Percentiles rank a stretch among this genome's conserved stretches.
Evolutionary conservation across 306 rosid species (phyloP).

Genomic region (Medicago lupulina): DNA sequence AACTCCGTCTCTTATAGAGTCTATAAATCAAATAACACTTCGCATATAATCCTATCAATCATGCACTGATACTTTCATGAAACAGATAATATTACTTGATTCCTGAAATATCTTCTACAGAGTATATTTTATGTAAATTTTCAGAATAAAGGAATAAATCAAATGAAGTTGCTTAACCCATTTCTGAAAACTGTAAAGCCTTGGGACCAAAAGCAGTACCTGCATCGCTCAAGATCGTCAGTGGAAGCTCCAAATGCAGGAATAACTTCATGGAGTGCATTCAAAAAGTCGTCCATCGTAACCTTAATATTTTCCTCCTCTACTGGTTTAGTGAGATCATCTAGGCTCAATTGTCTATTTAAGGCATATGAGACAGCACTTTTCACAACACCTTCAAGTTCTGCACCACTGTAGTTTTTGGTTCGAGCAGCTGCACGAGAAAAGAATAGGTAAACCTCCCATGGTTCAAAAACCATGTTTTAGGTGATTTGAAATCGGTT

Average conservation of each 20-base stretch:
- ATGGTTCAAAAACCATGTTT: slow-evolving; percentile 10
- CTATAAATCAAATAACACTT: slow-evolving; percentile 53
- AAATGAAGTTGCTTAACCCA: slow-evolving; percentile 31
- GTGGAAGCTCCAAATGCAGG: slow-evolving; percentile 99
- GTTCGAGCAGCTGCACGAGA: slow-evolving; percentile 88
- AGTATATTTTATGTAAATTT: slow-evolving; percentile 22
- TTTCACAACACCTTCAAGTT: slow-evolving; percentile 99
- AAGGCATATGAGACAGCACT: slow-evolving; percentile 98
- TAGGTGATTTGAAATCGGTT: slow-evolving; percentile 14
- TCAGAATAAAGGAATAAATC: slow-evolving; percentile 31
- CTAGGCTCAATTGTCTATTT: slow-evolving; percentile 89
- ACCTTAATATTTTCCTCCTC: slow-evolving; percentile 97
- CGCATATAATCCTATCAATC: neutral
- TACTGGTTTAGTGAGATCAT: slow-evolving; percentile 92
- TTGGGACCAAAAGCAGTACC: slow-evolving; percentile 53
- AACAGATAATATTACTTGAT: neutral
- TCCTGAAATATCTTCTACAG: slow-evolving; percentile 31
- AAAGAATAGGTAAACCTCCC: slow-evolving; percentile 26
- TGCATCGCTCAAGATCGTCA: slow-evolving; percentile 95
- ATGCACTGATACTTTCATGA: neutral
- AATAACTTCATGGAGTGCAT: slow-evolving; percentile 80
- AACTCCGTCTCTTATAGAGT: neutral
- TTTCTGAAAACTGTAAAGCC: slow-evolving; percentile 17
- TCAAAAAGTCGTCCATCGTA: slow-evolving; percentile 91
- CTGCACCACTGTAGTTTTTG: slow-evolving; percentile 98